A percentile compares a stretch with the other conserved stretches of the same genome.
These are phyloP conservation scores for Claviceps lovelessii DNA, from an alignment of 2,329 filamentous ascomycete species.

Conservation along the genomic window DNA sequence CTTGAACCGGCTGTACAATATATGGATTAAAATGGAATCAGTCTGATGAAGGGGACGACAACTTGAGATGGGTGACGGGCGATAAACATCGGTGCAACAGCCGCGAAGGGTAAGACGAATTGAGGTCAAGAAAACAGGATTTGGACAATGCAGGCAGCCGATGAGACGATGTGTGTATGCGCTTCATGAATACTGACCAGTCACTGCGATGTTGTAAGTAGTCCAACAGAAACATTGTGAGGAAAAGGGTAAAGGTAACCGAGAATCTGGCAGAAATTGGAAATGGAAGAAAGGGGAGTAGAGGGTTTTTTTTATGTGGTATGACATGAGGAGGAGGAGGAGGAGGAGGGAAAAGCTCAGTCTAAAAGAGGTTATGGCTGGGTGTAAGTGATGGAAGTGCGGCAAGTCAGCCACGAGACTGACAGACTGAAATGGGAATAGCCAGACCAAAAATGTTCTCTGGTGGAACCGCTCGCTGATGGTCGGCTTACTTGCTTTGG, in stretches of 20 bases:
- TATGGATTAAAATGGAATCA: conserved; percentile 14
- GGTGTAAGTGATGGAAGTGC: conserved; percentile 1
- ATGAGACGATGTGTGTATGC: background rate
- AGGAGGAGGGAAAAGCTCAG: background rate
- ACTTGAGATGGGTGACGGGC: background rate
- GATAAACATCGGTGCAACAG: background rate
- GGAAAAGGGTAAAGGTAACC: background rate
- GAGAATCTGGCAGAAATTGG: background rate
- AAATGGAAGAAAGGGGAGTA: background rate
- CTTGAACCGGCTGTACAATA: conserved; percentile 51
- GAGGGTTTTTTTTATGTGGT: background rate
- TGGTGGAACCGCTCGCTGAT: conserved; percentile 6
- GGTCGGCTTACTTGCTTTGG: background rate
- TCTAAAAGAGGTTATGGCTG: background rate
- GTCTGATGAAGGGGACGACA: background rate
- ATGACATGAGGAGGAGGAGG: background rate
- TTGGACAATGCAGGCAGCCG: background rate
- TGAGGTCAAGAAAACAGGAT: background rate
- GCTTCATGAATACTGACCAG: conserved; percentile 34
- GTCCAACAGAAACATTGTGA: conserved; percentile 28
- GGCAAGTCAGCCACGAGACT: conserved; percentile 8
- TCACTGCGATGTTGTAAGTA: conserved; percentile 59
- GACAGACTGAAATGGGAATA: background rate
- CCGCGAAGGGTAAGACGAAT: background rate
- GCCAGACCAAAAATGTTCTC: background rate